Conservation (phyloP, 2,329 filamentous ascomycete genomes). For the Gnomoniopsis smithogilvyi region DNA sequence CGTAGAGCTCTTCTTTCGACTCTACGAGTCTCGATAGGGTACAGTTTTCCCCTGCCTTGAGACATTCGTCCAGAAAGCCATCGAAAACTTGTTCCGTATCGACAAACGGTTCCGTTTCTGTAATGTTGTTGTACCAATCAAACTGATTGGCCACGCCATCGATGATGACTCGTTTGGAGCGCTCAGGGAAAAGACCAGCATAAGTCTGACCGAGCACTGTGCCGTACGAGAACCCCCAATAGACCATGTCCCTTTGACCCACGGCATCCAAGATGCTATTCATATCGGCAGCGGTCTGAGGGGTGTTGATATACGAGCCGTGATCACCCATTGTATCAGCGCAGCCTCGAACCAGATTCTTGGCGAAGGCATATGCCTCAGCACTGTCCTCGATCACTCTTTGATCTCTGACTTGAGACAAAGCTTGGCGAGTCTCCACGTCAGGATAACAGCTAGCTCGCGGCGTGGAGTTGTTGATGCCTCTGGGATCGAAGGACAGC, state of each 20-base stretch:
- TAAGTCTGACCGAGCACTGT: slow-evolving; percentile 38
- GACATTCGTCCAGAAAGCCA: slow-evolving; percentile 43
- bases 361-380: slow-evolving; percentile 38
- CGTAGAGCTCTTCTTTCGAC: slow-evolving; percentile 32
- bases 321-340: slow-evolving; percentile 42
- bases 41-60: slow-evolving; percentile 44
- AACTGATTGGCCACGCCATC: slow-evolving; percentile 33
- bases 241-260: slow-evolving; percentile 34
- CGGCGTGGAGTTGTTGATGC: slow-evolving; percentile 35
- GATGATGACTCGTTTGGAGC: slow-evolving; percentile 33
- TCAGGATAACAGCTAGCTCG: slow-evolving; percentile 38
- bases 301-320: slow-evolving; percentile 44
- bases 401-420: slow-evolving; percentile 22
- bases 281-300: slow-evolving; percentile 50
- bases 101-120: slow-evolving; percentile 34
- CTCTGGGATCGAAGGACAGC: slow-evolving; percentile 45
- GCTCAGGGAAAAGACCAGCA: slow-evolving; percentile 33
- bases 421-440: slow-evolving; percentile 27
- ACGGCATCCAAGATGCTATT: slow-evolving; percentile 44
- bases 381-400: slow-evolving; percentile 32
- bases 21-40: slow-evolving; percentile 34
- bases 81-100: slow-evolving; percentile 41
- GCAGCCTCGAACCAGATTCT: slow-evolving; percentile 39
- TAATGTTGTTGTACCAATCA: slow-evolving; percentile 37
- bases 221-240: slow-evolving; percentile 40